Percentiles rank a stretch among this genome's conserved stretches.
phyloP scores from a whole-genome alignment of 192 early-diverging fungal species.

The Pecoramyces ruminantium region DNA sequence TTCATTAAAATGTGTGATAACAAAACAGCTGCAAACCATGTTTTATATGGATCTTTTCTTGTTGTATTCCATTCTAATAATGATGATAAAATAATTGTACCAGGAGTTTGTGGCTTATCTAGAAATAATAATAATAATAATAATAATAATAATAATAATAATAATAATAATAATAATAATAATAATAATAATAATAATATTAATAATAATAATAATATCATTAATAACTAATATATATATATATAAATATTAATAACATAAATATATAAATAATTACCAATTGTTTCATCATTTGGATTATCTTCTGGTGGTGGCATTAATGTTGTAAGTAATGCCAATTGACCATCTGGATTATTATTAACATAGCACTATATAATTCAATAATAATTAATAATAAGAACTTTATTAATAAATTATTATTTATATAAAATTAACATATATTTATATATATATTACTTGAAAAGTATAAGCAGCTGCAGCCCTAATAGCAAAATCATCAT shows the following conservation, averaged over 20 bases:
- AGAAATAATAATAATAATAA: conserved; percentile 1
- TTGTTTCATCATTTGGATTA: conserved; percentile 31
- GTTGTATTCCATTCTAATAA: conserved; percentile 56
- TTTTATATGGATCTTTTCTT: conserved; percentile 57
- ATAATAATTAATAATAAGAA: too few species aligned
- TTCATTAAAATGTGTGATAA: conserved; percentile 62
- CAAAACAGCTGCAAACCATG: conserved; percentile 77
- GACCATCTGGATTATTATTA: conserved; percentile 69
- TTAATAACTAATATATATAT: too few species aligned
- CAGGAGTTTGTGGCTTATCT: conserved; percentile 66
- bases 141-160: too few species aligned
- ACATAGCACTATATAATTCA: conserved; percentile 35
- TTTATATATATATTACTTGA: conserved; percentile 20
- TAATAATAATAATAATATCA: too few species aligned
- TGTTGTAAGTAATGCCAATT: conserved; percentile 72
- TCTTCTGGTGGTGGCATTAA: conserved; percentile 61
- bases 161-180: too few species aligned
- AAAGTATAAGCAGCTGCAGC: conserved; percentile 72
- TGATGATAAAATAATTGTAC: conserved; percentile 67
- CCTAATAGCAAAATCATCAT: conserved; percentile 50
- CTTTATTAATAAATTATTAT: too few species aligned
- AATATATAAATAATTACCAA: conserved; percentile 15
- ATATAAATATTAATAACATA: too few species aligned
- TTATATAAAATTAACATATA: background rate
- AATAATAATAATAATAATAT: too few species aligned